Evolutionary conservation across 148 eudicot genomes (phyloP), one percentile per base, ranked within the genome.

Genomic region (Camellia sinensis): DNA sequence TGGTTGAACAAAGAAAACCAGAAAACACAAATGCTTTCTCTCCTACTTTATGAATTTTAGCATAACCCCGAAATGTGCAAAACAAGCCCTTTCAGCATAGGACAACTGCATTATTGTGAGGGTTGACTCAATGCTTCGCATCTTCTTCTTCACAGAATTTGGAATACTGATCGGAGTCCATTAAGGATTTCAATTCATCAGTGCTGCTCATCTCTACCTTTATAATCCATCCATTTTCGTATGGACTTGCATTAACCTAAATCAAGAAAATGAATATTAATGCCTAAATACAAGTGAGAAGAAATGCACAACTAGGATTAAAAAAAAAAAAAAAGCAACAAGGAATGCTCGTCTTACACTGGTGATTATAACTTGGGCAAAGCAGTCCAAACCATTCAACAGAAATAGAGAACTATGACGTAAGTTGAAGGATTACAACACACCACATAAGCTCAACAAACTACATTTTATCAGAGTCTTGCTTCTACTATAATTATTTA

Each of bases 131-230:
- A 80, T 94, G 97, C 19, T 89, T 85, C 11, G 92, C 85, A 74
- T 95, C 97, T 88, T 95, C 99, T 82, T 92, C 97, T 82, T 95
- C 97, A 22, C 97, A 95, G 80, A 93, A 93, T 80, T 92, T 93
- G 81, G 90, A 71, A 85, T 95, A 95, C 79, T 92, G 80, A 43
- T 92, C 94, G 17, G 93, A 79, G 80, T 92, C 97, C 97, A 93
- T 89, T 67, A 95, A 82, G 50, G 80, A 77, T 43, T 84, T 82
- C 15, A 90, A 44, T 69, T 93, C 99, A 68, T 80, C 88, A 0
- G 84, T 15, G 71, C 88, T 80, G 77, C 87, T 85, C 68, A 90
- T 41, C 71, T 95, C 94, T 60, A 95, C 97, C 89, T 95, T 95
- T 64, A 93, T 92, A 75, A 93, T 93, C 99, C 99, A 95, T 65